Conservation (phyloP, 2,329 filamentous ascomycete species). For the Fusarium sp. region DNA sequence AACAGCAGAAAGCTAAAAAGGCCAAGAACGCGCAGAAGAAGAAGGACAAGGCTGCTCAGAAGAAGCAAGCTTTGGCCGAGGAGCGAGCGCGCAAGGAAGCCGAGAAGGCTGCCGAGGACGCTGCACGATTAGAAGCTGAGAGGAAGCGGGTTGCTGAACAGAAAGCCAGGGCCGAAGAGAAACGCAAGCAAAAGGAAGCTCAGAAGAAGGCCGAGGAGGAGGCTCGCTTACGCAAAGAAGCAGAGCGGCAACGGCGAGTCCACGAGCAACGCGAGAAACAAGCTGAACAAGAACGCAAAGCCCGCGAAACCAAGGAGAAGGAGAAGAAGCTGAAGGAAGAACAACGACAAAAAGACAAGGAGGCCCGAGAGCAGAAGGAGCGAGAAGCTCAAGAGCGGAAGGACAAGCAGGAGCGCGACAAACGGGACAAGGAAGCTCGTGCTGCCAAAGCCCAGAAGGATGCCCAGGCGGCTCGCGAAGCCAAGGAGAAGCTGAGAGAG, state of each 20-base stretch:
- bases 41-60: conserved; percentile 90
- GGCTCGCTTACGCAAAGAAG: conserved; percentile 83
- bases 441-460: conserved; percentile 69
- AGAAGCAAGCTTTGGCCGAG: conserved; percentile 89
- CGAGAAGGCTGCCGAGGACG: conserved; percentile 88
- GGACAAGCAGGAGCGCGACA: conserved; percentile 69
- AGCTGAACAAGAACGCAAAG: conserved; percentile 83
- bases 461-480: conserved; percentile 58
- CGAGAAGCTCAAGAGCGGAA: conserved; percentile 73
- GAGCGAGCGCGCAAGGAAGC: conserved; percentile 89
- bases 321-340: conserved; percentile 90
- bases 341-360: conserved; percentile 80
- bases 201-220: conserved; percentile 92
- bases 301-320: conserved; percentile 66
- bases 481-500: conserved; percentile 74
- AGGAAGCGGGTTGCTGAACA: conserved; percentile 83
- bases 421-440: conserved; percentile 67
- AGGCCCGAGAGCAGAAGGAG: conserved; percentile 74
- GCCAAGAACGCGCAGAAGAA: conserved; percentile 93
- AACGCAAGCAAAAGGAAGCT: conserved; percentile 88
- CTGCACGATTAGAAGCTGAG: conserved; percentile 77
- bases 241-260: conserved; percentile 79
- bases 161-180: conserved; percentile 84
- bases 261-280: conserved; percentile 88
- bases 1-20: conserved; percentile 89